Base-by-base conservation (phyloP, 257 asterid species). In the Primulina huaijiensis region DNA sequence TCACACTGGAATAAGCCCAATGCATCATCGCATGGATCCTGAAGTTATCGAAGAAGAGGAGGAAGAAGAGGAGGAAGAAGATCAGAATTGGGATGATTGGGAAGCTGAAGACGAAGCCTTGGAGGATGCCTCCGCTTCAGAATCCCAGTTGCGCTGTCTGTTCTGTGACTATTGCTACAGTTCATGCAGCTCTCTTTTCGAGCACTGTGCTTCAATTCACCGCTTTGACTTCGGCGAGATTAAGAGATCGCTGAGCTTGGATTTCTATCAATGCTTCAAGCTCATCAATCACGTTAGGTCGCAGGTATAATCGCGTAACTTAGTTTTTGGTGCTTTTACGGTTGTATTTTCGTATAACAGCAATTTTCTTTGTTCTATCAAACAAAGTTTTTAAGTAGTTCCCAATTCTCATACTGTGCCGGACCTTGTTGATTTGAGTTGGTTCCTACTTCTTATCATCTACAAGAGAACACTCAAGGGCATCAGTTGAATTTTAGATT, bases 251-350 rank as follows among this genome's bases (percentile, higher is more conserved):
- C 58, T 75, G 33, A 59, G 66, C 40, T 83, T 93, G 92, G 98
- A 93, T 80, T 87, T 93, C 71, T 93, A 93, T 31, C 84, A 74
- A 40, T 81, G 96, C 81, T 80, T 93, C 52, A 88, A 87, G 97
- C 89, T 93, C 76, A 81, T 93, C 77, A 93, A 93, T 76, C 90
- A 84, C 72, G 78, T 93, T 61, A 84, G 98, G 90, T 78, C 84
- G 37, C 89, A 93, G 97, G 98, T 90, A 84, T 6, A 43, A 43
- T 11, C 53, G 4, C 53, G 4, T 35, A 12, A 43, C n/a, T 43
- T 43, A 1, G 53, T 43, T 43, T 43, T 11, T 35, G 43, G 50
- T 0, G 53, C 53, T 43, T 43, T 43, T 0, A 5, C n/a, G 53
- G n/a, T 43, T 11, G 17, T 43, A 43, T 43, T 11, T 43, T 43